Conservation (phyloP, 345 rosid species). For the Acer yangbiense region DNA sequence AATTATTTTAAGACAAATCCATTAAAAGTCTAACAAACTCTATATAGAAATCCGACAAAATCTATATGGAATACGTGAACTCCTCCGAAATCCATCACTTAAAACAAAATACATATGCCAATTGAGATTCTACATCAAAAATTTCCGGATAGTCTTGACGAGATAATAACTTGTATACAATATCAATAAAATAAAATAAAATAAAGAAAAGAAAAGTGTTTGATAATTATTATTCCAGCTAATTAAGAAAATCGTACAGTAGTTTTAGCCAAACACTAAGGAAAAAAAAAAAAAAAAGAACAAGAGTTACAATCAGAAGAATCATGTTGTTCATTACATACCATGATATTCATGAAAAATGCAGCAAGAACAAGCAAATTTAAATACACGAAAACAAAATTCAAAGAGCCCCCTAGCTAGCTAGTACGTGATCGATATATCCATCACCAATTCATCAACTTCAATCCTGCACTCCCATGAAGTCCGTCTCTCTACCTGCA, state of each 20-base stretch:
- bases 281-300: not conserved
- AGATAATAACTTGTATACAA: too few species aligned
- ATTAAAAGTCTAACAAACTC: too few species aligned
- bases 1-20: too few species aligned
- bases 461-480: not conserved
- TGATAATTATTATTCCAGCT: not conserved
- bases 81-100: too few species aligned
- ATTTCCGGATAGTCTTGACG: too few species aligned
- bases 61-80: too few species aligned
- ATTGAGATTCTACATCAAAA: too few species aligned
- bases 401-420: not conserved
- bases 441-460: too few species aligned
- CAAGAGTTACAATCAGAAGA: not conserved
- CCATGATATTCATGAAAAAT: not conserved
- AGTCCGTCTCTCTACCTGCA: not conserved
- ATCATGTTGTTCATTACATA: conserved; percentile 5
- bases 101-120: too few species aligned
- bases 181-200: not conserved
- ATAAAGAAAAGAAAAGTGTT: not conserved
- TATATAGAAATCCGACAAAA: too few species aligned
- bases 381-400: conserved; percentile 13
- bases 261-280: not conserved
- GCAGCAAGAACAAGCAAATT: conserved; percentile 14
- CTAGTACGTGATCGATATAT: not conserved
- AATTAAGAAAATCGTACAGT: not conserved